phyloP scores from a whole-genome alignment of 2,329 filamentous ascomycete species.

The Fusarium agapanthi region DNA sequence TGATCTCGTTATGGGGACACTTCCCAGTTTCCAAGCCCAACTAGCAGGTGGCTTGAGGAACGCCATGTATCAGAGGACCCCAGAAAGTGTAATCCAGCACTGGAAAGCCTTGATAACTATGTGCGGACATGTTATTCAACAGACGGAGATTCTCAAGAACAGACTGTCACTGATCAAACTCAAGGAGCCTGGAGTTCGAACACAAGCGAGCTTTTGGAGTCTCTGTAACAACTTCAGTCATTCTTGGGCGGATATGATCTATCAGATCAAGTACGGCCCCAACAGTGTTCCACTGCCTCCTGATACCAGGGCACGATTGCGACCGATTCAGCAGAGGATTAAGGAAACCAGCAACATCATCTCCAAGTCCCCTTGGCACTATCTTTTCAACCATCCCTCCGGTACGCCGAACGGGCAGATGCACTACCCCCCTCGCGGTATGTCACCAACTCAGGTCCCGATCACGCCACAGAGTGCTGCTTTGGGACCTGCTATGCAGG shows the following conservation, averaged over 20 bases:
- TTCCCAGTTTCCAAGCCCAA: constrained; percentile 75
- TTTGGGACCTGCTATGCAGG: constrained; percentile 87
- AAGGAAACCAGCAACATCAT: constrained; percentile 83
- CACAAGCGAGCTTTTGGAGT: constrained; percentile 69
- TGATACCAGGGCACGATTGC: constrained; percentile 77
- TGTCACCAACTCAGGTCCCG: constrained; percentile 57
- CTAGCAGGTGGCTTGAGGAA: constrained; percentile 70
- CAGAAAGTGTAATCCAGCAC: constrained; percentile 67
- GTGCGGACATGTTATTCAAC: constrained; percentile 74
- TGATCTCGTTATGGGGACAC: constrained; percentile 74
- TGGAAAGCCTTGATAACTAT: constrained; percentile 78
- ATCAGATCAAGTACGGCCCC: constrained; percentile 65
- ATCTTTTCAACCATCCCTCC: constrained; percentile 46
- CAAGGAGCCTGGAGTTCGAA: constrained; percentile 81
- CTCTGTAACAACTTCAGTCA: constrained; percentile 79
- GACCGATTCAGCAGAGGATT: constrained; percentile 82
- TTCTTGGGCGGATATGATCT: constrained; percentile 73
- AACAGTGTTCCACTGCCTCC: constrained; percentile 63
- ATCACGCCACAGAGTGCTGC: constrained; percentile 91
- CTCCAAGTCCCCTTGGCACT: constrained; percentile 65
- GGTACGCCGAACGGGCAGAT: constrained; percentile 27
- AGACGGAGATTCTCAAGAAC: constrained; percentile 76
- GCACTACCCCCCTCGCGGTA: constrained; percentile 37
- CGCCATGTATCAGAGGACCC: constrained; percentile 67
- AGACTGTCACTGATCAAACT: constrained; percentile 83